A percentile compares a stretch with the other conserved stretches of the same genome.
Conservation (phyloP, 345 rosid species). For the Isatis tinctoria region DNA sequence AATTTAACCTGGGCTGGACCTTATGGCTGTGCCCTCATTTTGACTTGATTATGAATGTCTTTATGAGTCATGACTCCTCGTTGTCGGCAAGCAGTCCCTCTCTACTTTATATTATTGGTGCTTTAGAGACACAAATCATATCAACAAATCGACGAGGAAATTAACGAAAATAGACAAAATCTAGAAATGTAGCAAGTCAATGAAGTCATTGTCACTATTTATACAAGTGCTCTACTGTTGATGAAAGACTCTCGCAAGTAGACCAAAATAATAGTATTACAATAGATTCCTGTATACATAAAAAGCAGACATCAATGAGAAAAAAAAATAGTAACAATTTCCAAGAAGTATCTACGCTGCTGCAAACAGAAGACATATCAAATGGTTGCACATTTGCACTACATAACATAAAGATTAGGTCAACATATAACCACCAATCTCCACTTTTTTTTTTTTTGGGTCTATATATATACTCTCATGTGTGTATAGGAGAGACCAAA, state of each 20-base stretch:
- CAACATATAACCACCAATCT: neutral
- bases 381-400: neutral
- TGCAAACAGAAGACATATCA: neutral
- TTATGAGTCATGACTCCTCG: neutral
- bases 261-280: neutral
- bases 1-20: neutral
- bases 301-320: neutral
- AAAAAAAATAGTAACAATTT: neutral
- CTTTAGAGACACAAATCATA: neutral
- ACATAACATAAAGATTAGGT: neutral
- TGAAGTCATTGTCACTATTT: neutral
- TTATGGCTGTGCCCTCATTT: neutral
- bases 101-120: neutral
- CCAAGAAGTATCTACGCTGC: neutral
- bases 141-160: neutral
- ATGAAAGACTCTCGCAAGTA: neutral
- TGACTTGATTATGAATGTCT: neutral
- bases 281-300: neutral
- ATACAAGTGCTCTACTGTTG: neutral
- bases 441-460: neutral
- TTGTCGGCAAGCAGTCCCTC: neutral
- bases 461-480: neutral
- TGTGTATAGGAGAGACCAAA: neutral
- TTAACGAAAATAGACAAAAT: neutral
- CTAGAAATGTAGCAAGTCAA: neutral